Base-by-base conservation (phyloP, 768 basidiomycete species). In the Boletus reticuloceps region DNA sequence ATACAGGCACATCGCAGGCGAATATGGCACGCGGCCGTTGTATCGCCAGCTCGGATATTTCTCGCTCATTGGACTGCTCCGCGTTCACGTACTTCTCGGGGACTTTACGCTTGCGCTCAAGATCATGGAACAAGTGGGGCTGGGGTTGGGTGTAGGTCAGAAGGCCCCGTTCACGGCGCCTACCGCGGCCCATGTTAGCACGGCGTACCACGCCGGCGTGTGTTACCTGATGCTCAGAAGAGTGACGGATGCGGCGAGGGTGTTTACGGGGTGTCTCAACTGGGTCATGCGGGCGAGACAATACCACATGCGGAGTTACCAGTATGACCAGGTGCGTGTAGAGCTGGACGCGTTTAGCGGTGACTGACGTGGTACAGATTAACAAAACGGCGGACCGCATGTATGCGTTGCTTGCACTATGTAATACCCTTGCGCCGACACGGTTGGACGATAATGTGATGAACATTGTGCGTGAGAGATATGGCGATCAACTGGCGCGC, bases 31-130 rank as follows among this genome's bases (percentile, higher is more conserved):
- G 39, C 84, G 85, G 34, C 91, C 94, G 8, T 79, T 98, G 1
- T 98, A 98, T 75, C 86, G 93, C 54, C 91, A 91, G 78, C 82
- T 99, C 27, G 97, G 97, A 6, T 98, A 98, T 75, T 98, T 98
- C 78, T 94, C 93, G 61, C 81, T 98, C 63, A 88, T 98, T 63
- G 96, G 95, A 45, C 84, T 99, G 31, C 79, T 99, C 42, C 88
- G 97, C 19, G 97, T 99, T 3, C 97, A 98, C 69, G 90, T 92
- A 46, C 83, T 98, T 20, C 84, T 99, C 14, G 97, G 97, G 29
- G 97, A 99, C 73, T 95, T 91, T 69, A 91, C 91, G 11, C 85
- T 99, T 44, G 97, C 91, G 1, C 79, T 99, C 51, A 95, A 97
- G 70, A 87, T 96, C 34, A 88, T 98, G 85, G 94, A 97, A 65